Percentiles rank a stretch among this genome's conserved stretches.
Evolutionary conservation across 1,284 basidiomycete genomes (phyloP).

Genomic region (Apiotrichum sp.): DNA sequence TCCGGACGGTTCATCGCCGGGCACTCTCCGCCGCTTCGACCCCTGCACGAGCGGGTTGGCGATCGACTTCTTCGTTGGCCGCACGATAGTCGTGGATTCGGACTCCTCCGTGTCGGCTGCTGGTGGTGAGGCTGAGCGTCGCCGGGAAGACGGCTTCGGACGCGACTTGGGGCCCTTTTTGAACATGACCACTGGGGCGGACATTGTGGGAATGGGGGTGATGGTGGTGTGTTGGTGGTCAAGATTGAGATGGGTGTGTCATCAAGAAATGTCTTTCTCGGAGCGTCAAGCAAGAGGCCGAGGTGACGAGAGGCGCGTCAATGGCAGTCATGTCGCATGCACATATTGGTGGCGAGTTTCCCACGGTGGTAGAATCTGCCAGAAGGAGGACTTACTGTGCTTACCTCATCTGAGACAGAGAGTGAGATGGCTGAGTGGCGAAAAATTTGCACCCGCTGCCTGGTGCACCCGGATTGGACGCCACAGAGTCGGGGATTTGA

Average conservation of each 20-base stretch:
- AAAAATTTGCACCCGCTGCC: no score
- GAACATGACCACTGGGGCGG: slow-evolving; percentile 64
- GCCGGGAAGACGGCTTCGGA: slow-evolving; percentile 55
- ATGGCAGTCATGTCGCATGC: no score
- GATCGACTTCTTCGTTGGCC: slow-evolving; percentile 62
- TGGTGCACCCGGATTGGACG: no score
- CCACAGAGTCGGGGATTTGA: no score
- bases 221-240: background rate
- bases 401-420: no score
- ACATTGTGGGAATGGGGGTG: slow-evolving; percentile 11
- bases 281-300: no score
- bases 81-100: slow-evolving; percentile 53
- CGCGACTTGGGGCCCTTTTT: slow-evolving; percentile 75
- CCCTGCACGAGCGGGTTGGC: slow-evolving; percentile 73
- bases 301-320: no score
- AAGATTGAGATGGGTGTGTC: background rate
- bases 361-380: no score
- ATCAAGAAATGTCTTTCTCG: background rate
- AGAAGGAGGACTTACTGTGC: no score
- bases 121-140: slow-evolving; percentile 61
- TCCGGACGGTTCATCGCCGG: slow-evolving; percentile 54
- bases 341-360: no score
- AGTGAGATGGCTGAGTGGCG: no score
- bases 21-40: slow-evolving; percentile 69
- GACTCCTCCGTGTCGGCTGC: slow-evolving; percentile 27